Base-by-base conservation (phyloP, 352 stramenopile species). In the Globisporangium camurandrum region DNA sequence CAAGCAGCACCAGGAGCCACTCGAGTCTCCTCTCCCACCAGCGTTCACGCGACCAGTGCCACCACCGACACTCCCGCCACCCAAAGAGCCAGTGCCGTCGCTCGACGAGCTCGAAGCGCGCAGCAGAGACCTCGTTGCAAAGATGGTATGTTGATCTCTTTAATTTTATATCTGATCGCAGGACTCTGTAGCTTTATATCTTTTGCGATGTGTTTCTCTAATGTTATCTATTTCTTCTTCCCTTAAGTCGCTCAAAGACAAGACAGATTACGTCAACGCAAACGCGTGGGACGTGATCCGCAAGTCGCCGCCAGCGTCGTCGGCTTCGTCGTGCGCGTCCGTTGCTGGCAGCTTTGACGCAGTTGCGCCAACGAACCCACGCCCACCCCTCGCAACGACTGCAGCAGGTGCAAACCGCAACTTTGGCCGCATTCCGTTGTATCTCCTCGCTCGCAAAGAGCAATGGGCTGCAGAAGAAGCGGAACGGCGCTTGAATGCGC, bases 391-490 rank as follows among this genome's bases (percentile, higher is more conserved):
- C 1, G 8, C 33, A 19, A 16, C 33, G 9, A 17, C 33, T 17
- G 33, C 14, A 11, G 28, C 33, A 14, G 20, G n/a, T n/a, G n/a
- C 33, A 16, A 56, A 84, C 34, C 44, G 54, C 9, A 83, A 62
- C 46, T 89, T 73, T 55, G 78, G 81, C 0, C 71, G 78, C 39
- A 77, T 90, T 41, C 81, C 81, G 5, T 59, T 59, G 51, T 92
- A 90, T 51, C 55, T 92, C 17, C 54, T 87, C 14, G 66, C 79
- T 26, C 77, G 78, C 17, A 88, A 89, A 54, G 77, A 85, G 38
- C 62, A 93, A 33, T 94, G 84, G 82, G 82, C 76, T 4, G 58
- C 51, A n/a, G 86, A 95, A 46, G 87, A 95, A 54, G 78, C 94
- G 62, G 71, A 93, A 46, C 68, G 78, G 1, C 64, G 70, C 4